Evolutionary conservation across 2,329 filamentous ascomycete genomes (phyloP), one percentile per base, ranked within the genome.

Genomic region (Aureobasidium uvarum): DNA sequence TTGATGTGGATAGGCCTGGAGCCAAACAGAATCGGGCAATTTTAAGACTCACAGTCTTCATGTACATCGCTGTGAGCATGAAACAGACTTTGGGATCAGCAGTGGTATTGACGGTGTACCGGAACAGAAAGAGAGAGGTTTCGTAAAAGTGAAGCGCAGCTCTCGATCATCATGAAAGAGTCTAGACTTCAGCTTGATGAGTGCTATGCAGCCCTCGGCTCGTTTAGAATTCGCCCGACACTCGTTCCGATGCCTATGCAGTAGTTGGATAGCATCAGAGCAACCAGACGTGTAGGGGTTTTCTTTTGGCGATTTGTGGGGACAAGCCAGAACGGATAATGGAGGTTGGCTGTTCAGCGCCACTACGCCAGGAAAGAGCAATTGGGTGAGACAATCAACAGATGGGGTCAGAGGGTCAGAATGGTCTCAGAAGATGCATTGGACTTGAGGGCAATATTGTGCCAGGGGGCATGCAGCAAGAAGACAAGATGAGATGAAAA

Each of bases 341-440:
- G 33, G 10, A 38, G 33, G 52, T 56, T 56, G 52, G 38, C 52
- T 41, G 33, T 41, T 23, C 20, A 56, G 52, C 33, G 36, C 52
- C 52, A 56, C 52, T 28, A 41, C 18, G 36, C 33, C 31, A 55
- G 51, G 20, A 38, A 39, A 38, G 28, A 18, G 20, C 20, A 56
- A 41, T 38, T 28, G 20, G 52, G 20, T 38, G 36, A 41, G 52
- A 56, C 52, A 41, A 41, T 25, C 14, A 18, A 56, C 52, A 56
- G 8, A 56, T 39, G 20, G 23, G 52, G 20, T 39, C 52, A 56
- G 16, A 39, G 52, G 14, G 48, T n/a, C 20, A n/a, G 33, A 28
- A 56, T 36, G n/a, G 36, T 56, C 20, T 33, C 23, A 16, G 54
- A 58, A 25, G 39, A 18, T 18, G 39, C 23, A 38, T 28, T 18